Evolutionary conservation across 257 asterid genomes (phyloP).

Genomic region (Ocimum tenuiflorum): DNA sequence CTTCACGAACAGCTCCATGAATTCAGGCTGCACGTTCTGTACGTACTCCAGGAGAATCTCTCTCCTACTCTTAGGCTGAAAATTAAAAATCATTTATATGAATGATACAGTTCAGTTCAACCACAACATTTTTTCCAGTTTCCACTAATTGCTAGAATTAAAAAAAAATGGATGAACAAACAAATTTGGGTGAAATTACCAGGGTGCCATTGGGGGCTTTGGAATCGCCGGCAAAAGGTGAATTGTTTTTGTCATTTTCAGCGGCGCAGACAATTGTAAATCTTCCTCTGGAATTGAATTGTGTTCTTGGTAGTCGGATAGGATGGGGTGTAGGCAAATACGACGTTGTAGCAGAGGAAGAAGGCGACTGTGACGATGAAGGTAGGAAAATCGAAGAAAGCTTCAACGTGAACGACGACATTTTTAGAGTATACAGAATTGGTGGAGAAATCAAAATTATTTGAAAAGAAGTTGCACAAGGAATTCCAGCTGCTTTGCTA

Average conservation of each 20-base stretch:
- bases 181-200: slow-evolving; percentile 31
- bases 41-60: slow-evolving; percentile 90
- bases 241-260: slow-evolving; percentile 27
- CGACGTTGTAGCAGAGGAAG: slow-evolving; percentile 36
- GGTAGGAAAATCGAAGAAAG: slow-evolving; percentile 40
- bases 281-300: slow-evolving; percentile 31
- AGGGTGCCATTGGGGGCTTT: slow-evolving; percentile 56
- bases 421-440: slow-evolving; percentile 17
- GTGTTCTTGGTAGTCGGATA: slow-evolving; percentile 33
- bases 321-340: slow-evolving; percentile 25
- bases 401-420: slow-evolving; percentile 58
- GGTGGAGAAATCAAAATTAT: not conserved
- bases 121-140: not conserved
- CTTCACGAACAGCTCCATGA: slow-evolving; percentile 90
- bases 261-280: slow-evolving; percentile 45
- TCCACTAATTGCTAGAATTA: no score
- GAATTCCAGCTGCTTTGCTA: not conserved
- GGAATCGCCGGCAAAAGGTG: slow-evolving; percentile 49
- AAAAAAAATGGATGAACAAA: not conserved
- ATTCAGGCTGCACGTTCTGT: slow-evolving; percentile 90
- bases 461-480: slow-evolving; percentile 4
- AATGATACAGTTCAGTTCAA: not conserved
- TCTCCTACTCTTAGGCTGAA: slow-evolving; percentile 72
- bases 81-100: not conserved
- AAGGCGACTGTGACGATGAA: slow-evolving; percentile 26